These are phyloP conservation scores for Centrapalus pauciflorus DNA, from an alignment of 129 eudicot genomes.

Conservation along the genomic window DNA sequence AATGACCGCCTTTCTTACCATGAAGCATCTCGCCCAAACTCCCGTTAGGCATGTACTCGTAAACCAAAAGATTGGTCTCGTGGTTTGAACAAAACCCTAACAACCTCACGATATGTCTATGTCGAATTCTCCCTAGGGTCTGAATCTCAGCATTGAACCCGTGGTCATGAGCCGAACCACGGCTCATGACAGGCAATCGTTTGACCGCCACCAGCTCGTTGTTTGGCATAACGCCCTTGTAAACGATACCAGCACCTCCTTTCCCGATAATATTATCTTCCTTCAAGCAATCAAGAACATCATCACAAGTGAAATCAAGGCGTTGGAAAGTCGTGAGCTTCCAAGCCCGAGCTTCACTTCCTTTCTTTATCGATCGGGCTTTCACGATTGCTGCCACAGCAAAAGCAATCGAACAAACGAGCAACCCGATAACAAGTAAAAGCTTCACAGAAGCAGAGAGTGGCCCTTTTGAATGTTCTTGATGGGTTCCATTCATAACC, in stretches of 20 bases:
- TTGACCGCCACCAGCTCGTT: slow-evolving; percentile 64
- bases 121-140: slow-evolving; percentile 82
- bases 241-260: slow-evolving; percentile 89
- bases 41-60: slow-evolving; percentile 90
- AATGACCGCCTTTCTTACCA: slow-evolving; percentile 88
- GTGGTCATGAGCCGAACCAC: slow-evolving; percentile 81
- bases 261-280: slow-evolving; percentile 85
- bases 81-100: slow-evolving; percentile 79
- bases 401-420: slow-evolving; percentile 69
- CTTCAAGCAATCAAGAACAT: slow-evolving; percentile 62
- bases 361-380: slow-evolving; percentile 68
- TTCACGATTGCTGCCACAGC: slow-evolving; percentile 73
- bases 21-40: slow-evolving; percentile 83
- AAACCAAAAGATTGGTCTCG: slow-evolving; percentile 77
- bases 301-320: slow-evolving; percentile 74
- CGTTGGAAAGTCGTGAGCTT: slow-evolving; percentile 86
- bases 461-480: slow-evolving; percentile 48
- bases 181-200: slow-evolving; percentile 72
- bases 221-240: slow-evolving; percentile 75
- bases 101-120: slow-evolving; percentile 73
- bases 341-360: slow-evolving; percentile 70
- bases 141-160: slow-evolving; percentile 90
- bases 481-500: slow-evolving; percentile 33
- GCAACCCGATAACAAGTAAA: slow-evolving; percentile 73
- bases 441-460: slow-evolving; percentile 74